phyloP scores from a whole-genome alignment of 1,139 yeast species.

The Hansenula sp. region DNA sequence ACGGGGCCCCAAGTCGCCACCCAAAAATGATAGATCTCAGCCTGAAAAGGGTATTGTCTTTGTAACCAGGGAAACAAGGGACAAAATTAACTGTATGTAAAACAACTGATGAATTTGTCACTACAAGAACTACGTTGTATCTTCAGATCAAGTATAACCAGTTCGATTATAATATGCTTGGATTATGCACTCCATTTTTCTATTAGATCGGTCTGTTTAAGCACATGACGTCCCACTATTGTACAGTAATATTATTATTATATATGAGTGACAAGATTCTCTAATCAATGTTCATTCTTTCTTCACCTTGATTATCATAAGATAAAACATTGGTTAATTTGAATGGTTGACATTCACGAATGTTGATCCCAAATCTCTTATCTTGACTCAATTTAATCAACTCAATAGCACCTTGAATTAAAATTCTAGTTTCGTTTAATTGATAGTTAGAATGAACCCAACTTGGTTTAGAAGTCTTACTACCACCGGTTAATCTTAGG shows the following conservation, averaged over 20 bases:
- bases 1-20: no score
- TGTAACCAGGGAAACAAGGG: no score
- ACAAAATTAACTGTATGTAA: no score
- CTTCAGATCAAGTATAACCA: no score
- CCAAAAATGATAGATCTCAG: no score
- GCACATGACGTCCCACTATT: not conserved
- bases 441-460: conserved; percentile 81
- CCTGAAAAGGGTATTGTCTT: no score
- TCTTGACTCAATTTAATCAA: conserved; percentile 60
- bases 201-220: no score
- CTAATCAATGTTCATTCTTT: conserved; percentile 35
- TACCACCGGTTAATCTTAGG: conserved; percentile 78
- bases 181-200: no score
- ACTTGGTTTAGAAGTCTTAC: conserved; percentile 62
- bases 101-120: no score
- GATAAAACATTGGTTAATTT: conserved; percentile 25
- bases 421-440: conserved; percentile 38
- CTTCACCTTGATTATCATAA: conserved; percentile 23
- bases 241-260: not conserved
- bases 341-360: conserved; percentile 60
- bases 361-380: conserved; percentile 59
- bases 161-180: no score
- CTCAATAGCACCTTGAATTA: conserved; percentile 45
- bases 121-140: no score
- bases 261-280: not conserved